These are phyloP conservation scores for Tillandsia fasciculata DNA, from an alignment of 176 grass and related monocot genomes.

Conservation along the genomic window DNA sequence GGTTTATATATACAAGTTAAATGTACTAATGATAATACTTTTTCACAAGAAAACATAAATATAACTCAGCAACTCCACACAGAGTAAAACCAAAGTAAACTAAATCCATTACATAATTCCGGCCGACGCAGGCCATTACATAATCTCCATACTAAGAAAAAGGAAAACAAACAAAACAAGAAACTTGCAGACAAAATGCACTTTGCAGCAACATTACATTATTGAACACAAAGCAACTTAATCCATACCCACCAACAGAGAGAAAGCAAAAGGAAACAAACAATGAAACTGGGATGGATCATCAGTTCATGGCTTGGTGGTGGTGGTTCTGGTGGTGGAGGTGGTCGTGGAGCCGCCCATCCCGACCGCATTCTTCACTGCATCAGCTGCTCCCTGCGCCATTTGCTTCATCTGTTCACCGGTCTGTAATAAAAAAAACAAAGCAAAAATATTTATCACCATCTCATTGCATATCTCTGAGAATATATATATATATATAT, in stretches of 20 bases:
- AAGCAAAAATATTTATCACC: background rate
- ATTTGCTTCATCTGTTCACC: background rate
- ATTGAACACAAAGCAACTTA: background rate
- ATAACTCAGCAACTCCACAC: no score
- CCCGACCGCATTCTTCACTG: constrained; percentile 8
- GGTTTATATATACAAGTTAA: no score
- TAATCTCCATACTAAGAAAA: background rate
- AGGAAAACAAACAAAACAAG: no score
- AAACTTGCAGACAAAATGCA: background rate
- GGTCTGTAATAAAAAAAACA: background rate
- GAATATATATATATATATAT: background rate
- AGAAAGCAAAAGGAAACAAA: background rate
- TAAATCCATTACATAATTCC: background rate
- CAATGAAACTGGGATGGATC: background rate
- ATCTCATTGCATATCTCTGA: background rate
- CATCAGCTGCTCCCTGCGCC: constrained; percentile 6
- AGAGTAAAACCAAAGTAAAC: background rate
- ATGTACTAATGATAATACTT: no score
- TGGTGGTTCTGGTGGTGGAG: background rate
- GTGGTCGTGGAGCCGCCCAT: background rate
- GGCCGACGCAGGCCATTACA: background rate
- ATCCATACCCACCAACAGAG: no score
- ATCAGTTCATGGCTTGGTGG: constrained; percentile 1
- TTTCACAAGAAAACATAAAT: no score
- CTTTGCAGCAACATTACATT: background rate